phyloP scores from a whole-genome alignment of 768 basidiomycete genomes.

The Termitomyces sp. region DNA sequence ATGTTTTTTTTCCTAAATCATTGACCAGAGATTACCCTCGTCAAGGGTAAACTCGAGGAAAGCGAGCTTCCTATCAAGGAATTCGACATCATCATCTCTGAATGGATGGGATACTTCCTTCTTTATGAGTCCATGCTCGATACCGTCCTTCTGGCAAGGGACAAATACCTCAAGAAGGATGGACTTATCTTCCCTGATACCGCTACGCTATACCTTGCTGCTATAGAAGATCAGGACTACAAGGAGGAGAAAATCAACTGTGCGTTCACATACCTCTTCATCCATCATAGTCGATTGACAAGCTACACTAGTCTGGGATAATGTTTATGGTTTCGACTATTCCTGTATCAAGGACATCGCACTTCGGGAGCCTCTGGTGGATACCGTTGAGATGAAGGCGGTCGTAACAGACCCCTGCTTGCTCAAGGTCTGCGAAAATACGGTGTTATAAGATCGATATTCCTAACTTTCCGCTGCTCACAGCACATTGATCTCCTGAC shows the following conservation, averaged over 20 bases:
- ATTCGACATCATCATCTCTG: slow-evolving; percentile 98
- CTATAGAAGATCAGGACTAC: slow-evolving; percentile 99
- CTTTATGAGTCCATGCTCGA: slow-evolving; percentile 99
- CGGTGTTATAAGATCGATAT: background rate
- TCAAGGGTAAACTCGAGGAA: slow-evolving; percentile 98
- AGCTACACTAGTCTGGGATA: slow-evolving; percentile 87
- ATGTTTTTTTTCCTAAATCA: slow-evolving; percentile 1
- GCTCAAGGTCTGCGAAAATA: slow-evolving; percentile 61
- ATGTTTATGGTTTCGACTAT: slow-evolving; percentile 99
- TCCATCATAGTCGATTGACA: background rate
- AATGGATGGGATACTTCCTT: slow-evolving; percentile 99
- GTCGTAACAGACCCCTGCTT: slow-evolving; percentile 91
- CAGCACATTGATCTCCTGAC: slow-evolving; percentile 89
- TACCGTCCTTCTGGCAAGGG: slow-evolving; percentile 92
- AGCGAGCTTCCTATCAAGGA: slow-evolving; percentile 79
- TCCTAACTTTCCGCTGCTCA: background rate
- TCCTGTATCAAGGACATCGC: slow-evolving; percentile 99
- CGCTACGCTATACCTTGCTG: slow-evolving; percentile 88
- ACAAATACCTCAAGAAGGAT: slow-evolving; percentile 89
- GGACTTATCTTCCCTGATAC: slow-evolving; percentile 96
- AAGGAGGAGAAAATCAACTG: slow-evolving; percentile 99
- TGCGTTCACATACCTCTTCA: slow-evolving; percentile 34
- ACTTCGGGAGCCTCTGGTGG: slow-evolving; percentile 91
- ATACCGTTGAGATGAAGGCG: slow-evolving; percentile 96
- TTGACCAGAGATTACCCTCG: slow-evolving; percentile 79